phyloP scores from a whole-genome alignment of 1,284 basidiomycete species.

The Phlebopus sp. region DNA sequence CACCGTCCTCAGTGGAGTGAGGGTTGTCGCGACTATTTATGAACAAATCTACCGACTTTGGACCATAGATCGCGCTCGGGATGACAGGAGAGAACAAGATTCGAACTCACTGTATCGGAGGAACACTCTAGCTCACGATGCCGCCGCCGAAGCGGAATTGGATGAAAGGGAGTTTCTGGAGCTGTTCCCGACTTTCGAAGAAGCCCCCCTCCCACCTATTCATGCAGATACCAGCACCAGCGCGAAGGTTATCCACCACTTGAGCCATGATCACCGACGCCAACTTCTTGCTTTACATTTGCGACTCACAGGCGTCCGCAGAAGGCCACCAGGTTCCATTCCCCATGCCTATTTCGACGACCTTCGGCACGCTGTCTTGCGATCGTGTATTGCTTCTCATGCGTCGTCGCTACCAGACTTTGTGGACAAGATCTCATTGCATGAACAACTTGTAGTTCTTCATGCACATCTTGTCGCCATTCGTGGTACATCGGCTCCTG shows the following conservation, averaged over 20 bases:
- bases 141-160: constrained; percentile 66
- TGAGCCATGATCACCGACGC: constrained; percentile 20
- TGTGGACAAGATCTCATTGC: constrained; percentile 25
- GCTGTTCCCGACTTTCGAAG: constrained; percentile 84
- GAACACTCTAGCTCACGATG: constrained; percentile 57
- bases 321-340: neutral
- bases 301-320: constrained; percentile 16
- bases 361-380: constrained; percentile 22
- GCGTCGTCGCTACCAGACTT: constrained; percentile 20
- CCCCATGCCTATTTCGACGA: constrained; percentile 14
- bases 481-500: constrained; percentile 4
- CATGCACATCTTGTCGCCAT: constrained; percentile 24
- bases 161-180: constrained; percentile 81
- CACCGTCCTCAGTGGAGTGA: constrained; percentile 31
- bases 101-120: constrained; percentile 80
- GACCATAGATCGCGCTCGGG: constrained; percentile 76
- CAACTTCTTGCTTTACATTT: constrained; percentile 28
- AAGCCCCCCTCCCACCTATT: constrained; percentile 43
- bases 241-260: constrained; percentile 15
- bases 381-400: constrained; percentile 18
- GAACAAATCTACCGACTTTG: constrained; percentile 79
- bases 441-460: constrained; percentile 27
- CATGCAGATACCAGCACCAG: constrained; percentile 11
- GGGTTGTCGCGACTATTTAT: constrained; percentile 52
- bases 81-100: constrained; percentile 62